phyloP scores from a whole-genome alignment of 176 grass and related monocot species.

The Oryza punctata region DNA sequence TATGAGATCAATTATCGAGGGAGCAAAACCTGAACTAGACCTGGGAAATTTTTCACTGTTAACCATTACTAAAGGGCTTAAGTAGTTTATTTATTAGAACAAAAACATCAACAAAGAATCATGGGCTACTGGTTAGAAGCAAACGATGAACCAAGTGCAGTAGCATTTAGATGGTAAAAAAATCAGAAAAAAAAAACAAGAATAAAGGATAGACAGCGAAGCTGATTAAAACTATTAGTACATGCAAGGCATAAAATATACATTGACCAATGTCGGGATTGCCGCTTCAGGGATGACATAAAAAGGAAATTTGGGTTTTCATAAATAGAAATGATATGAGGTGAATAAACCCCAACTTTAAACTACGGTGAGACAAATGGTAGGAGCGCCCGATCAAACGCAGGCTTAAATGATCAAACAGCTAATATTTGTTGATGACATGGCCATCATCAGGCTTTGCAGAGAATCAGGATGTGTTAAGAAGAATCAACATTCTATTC shows the following conservation, averaged over 20 bases:
- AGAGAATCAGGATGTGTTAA: not conserved
- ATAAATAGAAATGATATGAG: not conserved
- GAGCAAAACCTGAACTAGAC: constrained; percentile 10
- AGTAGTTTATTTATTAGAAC: not conserved
- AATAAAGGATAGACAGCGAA: constrained; percentile 6
- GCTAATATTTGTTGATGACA: not conserved
- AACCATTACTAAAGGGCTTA: constrained; percentile 6
- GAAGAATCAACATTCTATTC: not conserved
- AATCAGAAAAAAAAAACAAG: not conserved
- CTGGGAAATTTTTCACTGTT: not conserved
- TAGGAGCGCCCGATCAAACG: not conserved
- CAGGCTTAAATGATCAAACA: constrained; percentile 7
- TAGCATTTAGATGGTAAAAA: constrained; percentile 3
- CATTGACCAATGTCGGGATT: not conserved
- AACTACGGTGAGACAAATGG: not conserved
- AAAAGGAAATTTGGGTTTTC: not conserved
- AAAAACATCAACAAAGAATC: constrained; percentile 5
- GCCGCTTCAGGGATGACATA: not conserved
- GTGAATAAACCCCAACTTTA: not conserved
- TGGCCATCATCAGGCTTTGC: not conserved
- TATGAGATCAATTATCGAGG: constrained; percentile 4
- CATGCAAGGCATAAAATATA: not conserved
- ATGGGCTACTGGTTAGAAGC: not conserved
- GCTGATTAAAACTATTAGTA: not conserved
- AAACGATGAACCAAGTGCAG: not conserved